A percentile compares a stretch with the other conserved stretches of the same genome.
phyloP scores from a whole-genome alignment of 2,329 filamentous ascomycete species.

The Chaetomiaceae sp. region DNA sequence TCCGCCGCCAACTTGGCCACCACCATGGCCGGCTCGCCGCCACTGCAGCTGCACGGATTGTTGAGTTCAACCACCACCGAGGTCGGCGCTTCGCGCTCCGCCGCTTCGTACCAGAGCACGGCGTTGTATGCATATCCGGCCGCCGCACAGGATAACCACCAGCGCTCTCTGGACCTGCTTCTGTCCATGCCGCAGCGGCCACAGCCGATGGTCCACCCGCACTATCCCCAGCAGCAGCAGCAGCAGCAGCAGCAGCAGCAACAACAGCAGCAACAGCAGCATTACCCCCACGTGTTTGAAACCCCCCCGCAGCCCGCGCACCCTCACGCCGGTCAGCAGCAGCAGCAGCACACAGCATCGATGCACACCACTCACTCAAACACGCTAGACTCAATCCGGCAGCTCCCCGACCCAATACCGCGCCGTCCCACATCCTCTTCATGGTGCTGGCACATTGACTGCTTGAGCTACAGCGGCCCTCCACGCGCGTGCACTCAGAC shows the following conservation, averaged over 20 bases:
- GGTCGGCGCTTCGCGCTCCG: conserved; percentile 35
- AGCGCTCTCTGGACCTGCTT: no score
- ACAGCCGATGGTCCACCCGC: not conserved
- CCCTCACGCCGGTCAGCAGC: not conserved
- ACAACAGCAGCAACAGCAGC: not conserved
- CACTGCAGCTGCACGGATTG: conserved; percentile 40
- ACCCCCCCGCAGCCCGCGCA: not conserved
- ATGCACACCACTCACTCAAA: no score
- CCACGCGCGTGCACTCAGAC: no score
- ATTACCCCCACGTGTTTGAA: not conserved
- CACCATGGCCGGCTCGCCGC: conserved; percentile 28
- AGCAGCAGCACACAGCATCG: conserved; percentile 1
- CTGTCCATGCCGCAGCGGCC: not conserved
- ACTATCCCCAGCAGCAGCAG: not conserved
- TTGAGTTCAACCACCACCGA: conserved; percentile 36
- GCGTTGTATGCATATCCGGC: conserved; percentile 1
- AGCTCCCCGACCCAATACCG: no score
- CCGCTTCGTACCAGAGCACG: conserved; percentile 8
- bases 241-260: no score
- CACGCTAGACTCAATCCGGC: no score
- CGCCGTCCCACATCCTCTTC: no score
- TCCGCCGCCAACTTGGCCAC: conserved; percentile 33
- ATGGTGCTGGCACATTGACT: no score
- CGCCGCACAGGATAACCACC: not conserved
- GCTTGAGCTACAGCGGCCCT: no score